These are phyloP conservation scores for Tulasnella sp. DNA, from an alignment of 768 basidiomycete genomes.

Conservation along the genomic window DNA sequence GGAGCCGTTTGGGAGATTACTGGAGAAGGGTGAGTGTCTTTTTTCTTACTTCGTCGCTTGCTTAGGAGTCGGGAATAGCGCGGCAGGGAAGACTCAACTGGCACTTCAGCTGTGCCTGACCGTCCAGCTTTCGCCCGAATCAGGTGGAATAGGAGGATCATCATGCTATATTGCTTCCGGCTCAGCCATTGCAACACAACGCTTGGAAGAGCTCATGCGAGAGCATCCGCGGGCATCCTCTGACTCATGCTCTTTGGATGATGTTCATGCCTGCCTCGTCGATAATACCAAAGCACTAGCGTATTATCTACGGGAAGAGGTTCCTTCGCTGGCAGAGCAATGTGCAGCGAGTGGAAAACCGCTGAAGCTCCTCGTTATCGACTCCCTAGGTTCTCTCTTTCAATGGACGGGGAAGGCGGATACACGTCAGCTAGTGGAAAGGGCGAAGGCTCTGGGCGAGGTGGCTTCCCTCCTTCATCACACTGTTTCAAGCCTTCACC, in stretches of 20 bases:
- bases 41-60: background rate
- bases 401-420: slow-evolving; percentile 59
- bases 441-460: slow-evolving; percentile 64
- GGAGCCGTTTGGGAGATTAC: slow-evolving; percentile 84
- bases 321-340: slow-evolving; percentile 53
- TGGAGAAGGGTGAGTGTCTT: slow-evolving; percentile 70
- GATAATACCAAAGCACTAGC: slow-evolving; percentile 48
- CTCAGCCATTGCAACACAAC: slow-evolving; percentile 60
- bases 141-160: slow-evolving; percentile 61
- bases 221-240: slow-evolving; percentile 49
- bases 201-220: slow-evolving; percentile 63
- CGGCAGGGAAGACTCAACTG: slow-evolving; percentile 92
- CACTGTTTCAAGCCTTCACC: slow-evolving; percentile 57
- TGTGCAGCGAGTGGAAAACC: slow-evolving; percentile 46
- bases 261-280: slow-evolving; percentile 61
- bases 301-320: slow-evolving; percentile 51
- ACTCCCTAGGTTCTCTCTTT: slow-evolving; percentile 84
- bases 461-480: slow-evolving; percentile 68
- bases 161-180: slow-evolving; percentile 77
- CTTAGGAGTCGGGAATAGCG: slow-evolving; percentile 47
- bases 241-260: slow-evolving; percentile 47
- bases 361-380: slow-evolving; percentile 76
- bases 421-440: slow-evolving; percentile 61
- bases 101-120: slow-evolving; percentile 77
- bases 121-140: slow-evolving; percentile 61